These are phyloP conservation scores for Marasmius sp. DNA, from an alignment of 1,284 basidiomycete species.

Conservation along the genomic window DNA sequence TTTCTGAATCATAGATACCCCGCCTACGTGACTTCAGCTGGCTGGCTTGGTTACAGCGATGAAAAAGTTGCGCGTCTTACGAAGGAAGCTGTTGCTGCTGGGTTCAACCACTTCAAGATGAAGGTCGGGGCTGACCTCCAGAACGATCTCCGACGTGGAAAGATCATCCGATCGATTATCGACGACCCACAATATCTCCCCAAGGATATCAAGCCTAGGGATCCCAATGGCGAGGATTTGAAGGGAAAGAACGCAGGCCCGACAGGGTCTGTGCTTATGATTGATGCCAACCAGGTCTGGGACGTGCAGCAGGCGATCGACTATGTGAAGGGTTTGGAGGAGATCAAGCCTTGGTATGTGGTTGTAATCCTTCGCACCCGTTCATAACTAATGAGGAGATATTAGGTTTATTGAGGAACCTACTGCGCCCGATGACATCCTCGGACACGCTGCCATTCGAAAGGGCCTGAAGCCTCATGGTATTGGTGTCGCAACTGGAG, in stretches of 20 bases:
- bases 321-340: constrained; percentile 80
- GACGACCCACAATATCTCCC: constrained; percentile 83
- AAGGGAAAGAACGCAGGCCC: constrained; percentile 92
- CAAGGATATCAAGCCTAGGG: constrained; percentile 49
- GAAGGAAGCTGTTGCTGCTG: constrained; percentile 79
- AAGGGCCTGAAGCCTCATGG: constrained; percentile 78
- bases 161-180: constrained; percentile 90
- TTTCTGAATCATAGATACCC: neutral
- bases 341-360: constrained; percentile 85
- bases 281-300: constrained; percentile 98
- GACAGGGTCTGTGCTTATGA: constrained; percentile 92
- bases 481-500: constrained; percentile 94
- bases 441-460: constrained; percentile 83
- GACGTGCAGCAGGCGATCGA: constrained; percentile 92
- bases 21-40: neutral
- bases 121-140: constrained; percentile 88
- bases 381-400: neutral
- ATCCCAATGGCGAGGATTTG: constrained; percentile 65
- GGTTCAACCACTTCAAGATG: constrained; percentile 98
- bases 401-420: constrained; percentile 93
- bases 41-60: constrained; percentile 69
- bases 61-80: constrained; percentile 89
- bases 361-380: neutral
- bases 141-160: constrained; percentile 85
- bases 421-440: constrained; percentile 89